phyloP scores from a whole-genome alignment of 768 basidiomycete species.

The Pulveroboletus sp. region DNA sequence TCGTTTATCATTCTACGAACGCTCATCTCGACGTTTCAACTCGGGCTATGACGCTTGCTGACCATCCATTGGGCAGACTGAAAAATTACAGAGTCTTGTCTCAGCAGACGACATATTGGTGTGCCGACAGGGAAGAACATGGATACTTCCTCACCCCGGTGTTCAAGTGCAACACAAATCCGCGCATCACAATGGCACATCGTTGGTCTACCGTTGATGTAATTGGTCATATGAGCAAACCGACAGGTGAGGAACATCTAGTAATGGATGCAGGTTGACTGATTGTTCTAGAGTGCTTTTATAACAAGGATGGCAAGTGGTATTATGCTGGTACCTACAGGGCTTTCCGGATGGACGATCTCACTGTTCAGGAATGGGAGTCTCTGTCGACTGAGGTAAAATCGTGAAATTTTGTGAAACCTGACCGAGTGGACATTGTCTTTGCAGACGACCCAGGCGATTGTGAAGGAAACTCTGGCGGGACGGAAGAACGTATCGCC shows the following conservation, averaged over 20 bases:
- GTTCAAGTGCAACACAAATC: slow-evolving; percentile 79
- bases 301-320: slow-evolving; percentile 75
- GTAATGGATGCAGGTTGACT: not conserved
- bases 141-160: slow-evolving; percentile 70
- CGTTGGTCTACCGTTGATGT: slow-evolving; percentile 68
- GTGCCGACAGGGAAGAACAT: slow-evolving; percentile 77
- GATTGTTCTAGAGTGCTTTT: slow-evolving; percentile 62
- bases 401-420: not conserved
- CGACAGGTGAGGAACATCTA: slow-evolving; percentile 47
- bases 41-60: not conserved
- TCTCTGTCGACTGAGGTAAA: slow-evolving; percentile 60
- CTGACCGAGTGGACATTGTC: slow-evolving; percentile 8
- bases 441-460: slow-evolving; percentile 54
- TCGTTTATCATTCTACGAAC: not conserved
- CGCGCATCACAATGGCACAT: slow-evolving; percentile 71
- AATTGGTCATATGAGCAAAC: slow-evolving; percentile 51
- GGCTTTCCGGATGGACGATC: slow-evolving; percentile 59
- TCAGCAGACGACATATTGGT: slow-evolving; percentile 69
- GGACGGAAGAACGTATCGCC: slow-evolving; percentile 74
- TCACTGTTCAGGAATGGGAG: slow-evolving; percentile 67
- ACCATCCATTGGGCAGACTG: slow-evolving; percentile 40
- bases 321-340: slow-evolving; percentile 82
- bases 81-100: slow-evolving; percentile 65
- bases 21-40: not conserved
- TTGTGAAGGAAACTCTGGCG: slow-evolving; percentile 69